Conservation (phyloP, 805 yeast genomes). For the Torulaspora maleeae region DNA sequence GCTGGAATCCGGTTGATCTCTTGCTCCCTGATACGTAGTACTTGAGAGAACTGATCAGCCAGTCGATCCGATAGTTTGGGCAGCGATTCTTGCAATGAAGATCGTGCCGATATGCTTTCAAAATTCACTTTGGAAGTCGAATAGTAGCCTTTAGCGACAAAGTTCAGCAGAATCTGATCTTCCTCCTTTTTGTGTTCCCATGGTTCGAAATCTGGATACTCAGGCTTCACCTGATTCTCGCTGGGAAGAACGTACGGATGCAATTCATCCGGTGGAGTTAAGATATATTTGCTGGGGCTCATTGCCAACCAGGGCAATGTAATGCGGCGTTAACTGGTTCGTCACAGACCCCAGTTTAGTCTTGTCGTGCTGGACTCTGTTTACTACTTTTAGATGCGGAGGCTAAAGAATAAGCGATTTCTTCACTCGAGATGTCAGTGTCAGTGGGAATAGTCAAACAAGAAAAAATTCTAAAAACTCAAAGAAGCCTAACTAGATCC, state of each 20-base stretch:
- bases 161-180: slow-evolving; percentile 31
- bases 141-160: slow-evolving; percentile 35
- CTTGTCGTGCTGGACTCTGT: background rate
- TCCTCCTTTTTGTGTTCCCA: slow-evolving; percentile 34
- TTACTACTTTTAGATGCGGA: background rate
- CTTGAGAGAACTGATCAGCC: slow-evolving; percentile 29
- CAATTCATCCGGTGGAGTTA: slow-evolving; percentile 34
- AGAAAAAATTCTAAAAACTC: background rate
- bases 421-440: background rate
- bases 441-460: slow-evolving; percentile 1
- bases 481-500: background rate
- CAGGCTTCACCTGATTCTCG: slow-evolving; percentile 10
- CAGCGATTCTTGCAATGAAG: slow-evolving; percentile 33
- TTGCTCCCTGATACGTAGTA: slow-evolving; percentile 31
- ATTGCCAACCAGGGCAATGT: slow-evolving; percentile 5
- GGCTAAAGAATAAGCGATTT: background rate
- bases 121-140: slow-evolving; percentile 34
- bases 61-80: slow-evolving; percentile 30
- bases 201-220: slow-evolving; percentile 36
- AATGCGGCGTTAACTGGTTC: background rate
- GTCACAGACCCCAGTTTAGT: background rate
- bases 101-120: slow-evolving; percentile 37
- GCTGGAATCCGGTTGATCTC: slow-evolving; percentile 30
- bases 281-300: slow-evolving; percentile 29
- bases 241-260: slow-evolving; percentile 26